Base-by-base conservation (phyloP, 495 filamentous ascomycete genomes). In the Hyaloscypha finlandica region DNA sequence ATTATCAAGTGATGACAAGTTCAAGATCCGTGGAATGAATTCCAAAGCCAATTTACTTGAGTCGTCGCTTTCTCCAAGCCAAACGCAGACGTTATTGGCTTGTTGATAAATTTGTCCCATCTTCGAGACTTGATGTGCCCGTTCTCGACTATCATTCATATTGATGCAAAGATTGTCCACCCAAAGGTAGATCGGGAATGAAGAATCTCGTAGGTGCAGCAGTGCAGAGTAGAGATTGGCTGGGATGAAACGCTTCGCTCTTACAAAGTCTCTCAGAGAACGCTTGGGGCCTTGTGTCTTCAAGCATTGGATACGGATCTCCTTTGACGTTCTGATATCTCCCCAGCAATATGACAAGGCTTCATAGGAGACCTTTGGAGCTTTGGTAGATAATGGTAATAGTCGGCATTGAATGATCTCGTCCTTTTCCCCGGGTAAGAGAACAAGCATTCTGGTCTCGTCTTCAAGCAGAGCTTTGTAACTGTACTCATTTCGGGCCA, bases 291-390 rank as follows among this genome's bases (percentile, higher is more conserved):
- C n/a, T 33, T n/a, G 29, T 57, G 4, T 25, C 12, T 57, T 57
- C 12, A 57, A 11, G 55, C 29, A 31, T 16, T 31, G 55, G 12
- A 57, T 57, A 5, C 55, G 55, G 9, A 57, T 57, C 25, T 57
- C 55, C 29, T 31, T 31, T 6, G 32, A 33, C n/a, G 55, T 11
- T n/a, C n/a, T 57, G 8, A 11, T n/a, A 30, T 31, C 25, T 31
- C 55, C 55, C 55, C 55, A 31, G 20, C 20, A 30, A 31, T 57
- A 57, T 31, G 55, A 57, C 55, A 57, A 57, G 32, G 55, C 55
- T 57, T 57, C 55, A 33, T 57, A 57, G 30, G 55, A 33, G 12
- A 33, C 32, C 8, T 8, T 30, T 57, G 29, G 55, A 20, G 14
- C 22, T 31, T 31, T 14, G 32, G 30, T 14, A 14, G 55, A 57